A percentile compares a stretch with the other conserved stretches of the same genome.
Conservation (phyloP, 1,284 basidiomycete species). For the Marasmius sp. region DNA sequence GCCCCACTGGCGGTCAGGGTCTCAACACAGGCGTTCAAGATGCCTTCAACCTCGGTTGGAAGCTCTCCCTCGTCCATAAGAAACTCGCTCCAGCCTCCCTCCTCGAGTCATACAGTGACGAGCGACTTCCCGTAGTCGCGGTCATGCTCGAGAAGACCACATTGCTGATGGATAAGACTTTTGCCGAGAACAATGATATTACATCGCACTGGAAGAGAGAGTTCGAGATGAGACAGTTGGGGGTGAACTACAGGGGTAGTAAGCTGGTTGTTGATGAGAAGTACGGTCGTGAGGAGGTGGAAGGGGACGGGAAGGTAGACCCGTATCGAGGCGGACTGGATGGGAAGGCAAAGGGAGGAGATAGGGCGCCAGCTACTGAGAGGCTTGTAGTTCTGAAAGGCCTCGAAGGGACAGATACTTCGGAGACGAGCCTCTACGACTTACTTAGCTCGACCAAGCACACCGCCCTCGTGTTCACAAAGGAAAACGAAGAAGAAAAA, state of each 20-base stretch:
- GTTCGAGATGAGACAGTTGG: conserved; percentile 27
- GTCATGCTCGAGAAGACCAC: conserved; percentile 26
- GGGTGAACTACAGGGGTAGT: conserved; percentile 33
- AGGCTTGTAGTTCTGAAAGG: conserved; percentile 1
- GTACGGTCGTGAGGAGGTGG: neutral
- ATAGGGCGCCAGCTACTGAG: conserved; percentile 25
- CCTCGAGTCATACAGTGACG: conserved; percentile 24
- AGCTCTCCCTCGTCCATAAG: conserved; percentile 27
- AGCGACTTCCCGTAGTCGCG: conserved; percentile 28
- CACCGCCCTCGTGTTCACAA: conserved; percentile 23
- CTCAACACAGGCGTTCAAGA: conserved; percentile 25
- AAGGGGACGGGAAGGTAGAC: conserved; percentile 5
- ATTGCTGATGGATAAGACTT: conserved; percentile 11
- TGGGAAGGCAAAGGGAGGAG: conserved; percentile 20
- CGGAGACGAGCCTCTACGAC: conserved; percentile 20
- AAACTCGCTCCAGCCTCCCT: conserved; percentile 18
- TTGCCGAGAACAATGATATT: neutral
- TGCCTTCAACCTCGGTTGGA: conserved; percentile 28
- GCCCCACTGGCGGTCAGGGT: conserved; percentile 23
- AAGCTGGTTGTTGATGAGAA: conserved; percentile 29
- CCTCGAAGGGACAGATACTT: neutral
- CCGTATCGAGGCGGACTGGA: conserved; percentile 14
- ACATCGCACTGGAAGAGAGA: conserved; percentile 12
- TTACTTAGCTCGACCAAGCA: conserved; percentile 22
- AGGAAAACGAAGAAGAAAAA: neutral